Percentiles rank a stretch among this genome's conserved stretches.
These are phyloP conservation scores for Dinochytrium kinnereticum DNA, from an alignment of 371 early-diverging fungal genomes.

Conservation along the genomic window DNA sequence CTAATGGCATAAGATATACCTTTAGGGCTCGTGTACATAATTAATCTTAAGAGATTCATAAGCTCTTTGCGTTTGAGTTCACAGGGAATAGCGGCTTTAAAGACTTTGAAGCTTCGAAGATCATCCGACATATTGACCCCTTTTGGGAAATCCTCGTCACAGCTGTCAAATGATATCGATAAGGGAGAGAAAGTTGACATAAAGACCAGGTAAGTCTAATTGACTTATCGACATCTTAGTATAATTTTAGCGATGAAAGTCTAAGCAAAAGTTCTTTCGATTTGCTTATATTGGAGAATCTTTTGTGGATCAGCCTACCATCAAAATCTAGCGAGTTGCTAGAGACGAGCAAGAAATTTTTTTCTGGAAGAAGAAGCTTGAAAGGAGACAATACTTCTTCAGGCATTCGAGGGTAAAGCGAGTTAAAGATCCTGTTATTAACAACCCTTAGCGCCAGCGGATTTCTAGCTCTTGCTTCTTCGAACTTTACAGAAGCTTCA, in stretches of 20 bases:
- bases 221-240: background rate
- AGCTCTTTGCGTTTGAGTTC: background rate
- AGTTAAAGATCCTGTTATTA: background rate
- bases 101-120: background rate
- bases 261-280: background rate
- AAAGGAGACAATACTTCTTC: background rate
- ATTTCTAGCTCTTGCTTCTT: slow-evolving; percentile 1
- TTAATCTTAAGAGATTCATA: slow-evolving; percentile 7
- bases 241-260: background rate
- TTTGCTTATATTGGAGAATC: slow-evolving; percentile 8
- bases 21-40: slow-evolving; percentile 3
- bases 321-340: background rate
- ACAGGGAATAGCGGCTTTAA: background rate
- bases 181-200: no score
- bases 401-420: slow-evolving; percentile 1
- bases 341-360: background rate
- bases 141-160: background rate
- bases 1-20: background rate
- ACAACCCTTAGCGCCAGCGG: background rate
- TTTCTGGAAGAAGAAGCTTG: background rate
- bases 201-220: background rate
- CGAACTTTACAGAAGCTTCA: background rate
- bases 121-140: background rate
- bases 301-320: slow-evolving; percentile 6
- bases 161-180: background rate